Evolutionary conservation across 495 filamentous ascomycete species (phyloP), one percentile per base, ranked within the genome.

Genomic region (Hypomontagnella monticulosa): DNA sequence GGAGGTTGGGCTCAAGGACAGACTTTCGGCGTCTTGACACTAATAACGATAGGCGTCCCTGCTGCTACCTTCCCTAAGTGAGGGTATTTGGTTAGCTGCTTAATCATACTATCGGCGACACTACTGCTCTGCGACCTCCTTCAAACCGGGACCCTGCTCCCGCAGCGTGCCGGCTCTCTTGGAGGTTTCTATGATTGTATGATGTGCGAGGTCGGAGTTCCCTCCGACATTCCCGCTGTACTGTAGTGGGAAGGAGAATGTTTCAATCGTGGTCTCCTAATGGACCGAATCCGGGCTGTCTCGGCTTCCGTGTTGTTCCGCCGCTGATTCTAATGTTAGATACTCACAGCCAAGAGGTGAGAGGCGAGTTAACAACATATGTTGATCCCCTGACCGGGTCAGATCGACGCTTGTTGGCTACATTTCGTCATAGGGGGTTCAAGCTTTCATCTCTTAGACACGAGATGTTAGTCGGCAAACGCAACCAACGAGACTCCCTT

Each of bases 191-290:
- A 38, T 34, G 15, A 18, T 19, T 32, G 49, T 38, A 33, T 15
- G 11, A 40, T 34, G 49, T 52, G 23, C 49, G 16, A 52, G 33
- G 49, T 52, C 49, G 49, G 49, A 32, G 16, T 52, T 12, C 27
- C 8, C 18, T 38, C 19, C 10, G 18, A 40, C 38, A 34, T 52
- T 33, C 38, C 15, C 23, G 11, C 15, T 5, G 14, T 52, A n/a
- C 4, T 40, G 23, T 27, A 27, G 23, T 27, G 23, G 23, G 23
- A 27, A 27, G 23, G 23, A 27, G 23, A 27, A 27, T 3, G 3
- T 3, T 27, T 27, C 3, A 3, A 27, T 27, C 23, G 6, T 6
- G 23, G 23, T 27, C 23, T 27, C 23, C 23, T 27, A 27, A 27
- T 27, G 6, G 3, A 27, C 6, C 23, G 23, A 27, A 27, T 6